Evolutionary conservation across 2,329 filamentous ascomycete species (phyloP), one percentile per base, ranked within the genome.

Genomic region (Hypoxylon sp.): DNA sequence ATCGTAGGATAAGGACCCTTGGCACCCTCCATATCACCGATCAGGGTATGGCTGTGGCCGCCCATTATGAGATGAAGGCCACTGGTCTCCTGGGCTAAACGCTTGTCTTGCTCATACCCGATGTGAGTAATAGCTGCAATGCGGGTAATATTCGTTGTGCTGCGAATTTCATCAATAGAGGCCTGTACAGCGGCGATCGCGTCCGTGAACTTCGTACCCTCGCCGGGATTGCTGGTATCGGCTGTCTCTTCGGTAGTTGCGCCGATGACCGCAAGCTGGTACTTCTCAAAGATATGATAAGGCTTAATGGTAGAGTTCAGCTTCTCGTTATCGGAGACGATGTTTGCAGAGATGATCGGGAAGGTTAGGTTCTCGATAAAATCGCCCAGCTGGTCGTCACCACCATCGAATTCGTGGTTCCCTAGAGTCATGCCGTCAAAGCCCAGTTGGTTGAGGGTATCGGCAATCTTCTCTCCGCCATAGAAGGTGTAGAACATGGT

Each of bases 401-500:
- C 89, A 4, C 83, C 86, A 71, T 91, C 89, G 75, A 89, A 91
- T 76, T 91, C 89, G 73, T 90, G 88, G 79, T 90, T 91, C 14
- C 89, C 88, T 1, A 90, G 79, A 0, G 89, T 90, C 89, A 91
- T 91, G 72, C 86, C 87, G 67, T 90, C 87, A 70, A 91, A 90
- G n/a, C 85, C 84, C 53, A 91, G 80, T 75, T 89, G 83, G 68
- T 91, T 91, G 66, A 91, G 79, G 0, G 86, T 89, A 73, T 90
- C 85, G 52, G 88, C 87, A 68, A 91, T 91, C 82, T 91, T 91
- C 80, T 90, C 87, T 23, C 88, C 87, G 14, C 86, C 85, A 73
- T 91, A 91, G 76, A 86, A 90, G 3, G 84, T 85, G 79, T 90
- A 91, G 80, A 90, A 91, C 6, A 91, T 81, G 0, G 89, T 91